Evolutionary conservation across 352 stramenopile genomes (phyloP).

Genomic region (Phytopythium helicoides): DNA sequence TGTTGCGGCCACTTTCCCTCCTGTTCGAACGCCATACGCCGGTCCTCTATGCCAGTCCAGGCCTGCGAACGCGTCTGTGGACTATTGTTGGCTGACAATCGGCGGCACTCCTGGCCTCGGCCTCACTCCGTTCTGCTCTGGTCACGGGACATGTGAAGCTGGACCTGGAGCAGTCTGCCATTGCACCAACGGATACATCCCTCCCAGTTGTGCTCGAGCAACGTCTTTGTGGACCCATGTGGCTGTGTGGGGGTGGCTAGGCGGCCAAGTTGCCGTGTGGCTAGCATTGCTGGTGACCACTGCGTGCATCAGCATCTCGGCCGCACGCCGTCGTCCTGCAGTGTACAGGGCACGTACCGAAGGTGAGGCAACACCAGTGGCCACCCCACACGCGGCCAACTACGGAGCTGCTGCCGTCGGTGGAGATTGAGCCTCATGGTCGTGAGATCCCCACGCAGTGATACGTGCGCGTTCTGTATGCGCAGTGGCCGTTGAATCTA

Average conservation of each 20-base stretch:
- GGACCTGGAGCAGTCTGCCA: constrained; percentile 3
- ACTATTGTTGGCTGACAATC: constrained; percentile 21
- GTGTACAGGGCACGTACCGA: neutral
- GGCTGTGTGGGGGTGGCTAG: neutral
- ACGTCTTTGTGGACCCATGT: neutral
- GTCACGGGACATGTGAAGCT: constrained; percentile 10
- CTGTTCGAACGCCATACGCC: neutral
- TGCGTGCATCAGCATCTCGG: neutral
- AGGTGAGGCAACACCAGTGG: neutral
- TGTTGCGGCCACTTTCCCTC: constrained; percentile 11
- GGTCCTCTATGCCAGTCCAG: constrained; percentile 12
- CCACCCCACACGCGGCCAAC: neutral
- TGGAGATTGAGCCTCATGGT: neutral
- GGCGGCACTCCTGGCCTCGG: constrained; percentile 3
- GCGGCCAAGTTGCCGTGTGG: neutral
- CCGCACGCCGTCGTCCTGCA: neutral
- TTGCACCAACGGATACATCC: neutral
- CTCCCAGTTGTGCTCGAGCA: neutral
- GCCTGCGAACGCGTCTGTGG: constrained; percentile 6
- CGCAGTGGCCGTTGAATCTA: no score
- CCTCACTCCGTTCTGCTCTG: constrained; percentile 18
- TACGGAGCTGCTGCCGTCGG: neutral
- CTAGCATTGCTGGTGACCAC: neutral
- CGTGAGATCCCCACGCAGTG: no score
- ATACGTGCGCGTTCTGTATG: no score